phyloP scores from a whole-genome alignment of 495 filamentous ascomycete species.

The Penicillium parvum region DNA sequence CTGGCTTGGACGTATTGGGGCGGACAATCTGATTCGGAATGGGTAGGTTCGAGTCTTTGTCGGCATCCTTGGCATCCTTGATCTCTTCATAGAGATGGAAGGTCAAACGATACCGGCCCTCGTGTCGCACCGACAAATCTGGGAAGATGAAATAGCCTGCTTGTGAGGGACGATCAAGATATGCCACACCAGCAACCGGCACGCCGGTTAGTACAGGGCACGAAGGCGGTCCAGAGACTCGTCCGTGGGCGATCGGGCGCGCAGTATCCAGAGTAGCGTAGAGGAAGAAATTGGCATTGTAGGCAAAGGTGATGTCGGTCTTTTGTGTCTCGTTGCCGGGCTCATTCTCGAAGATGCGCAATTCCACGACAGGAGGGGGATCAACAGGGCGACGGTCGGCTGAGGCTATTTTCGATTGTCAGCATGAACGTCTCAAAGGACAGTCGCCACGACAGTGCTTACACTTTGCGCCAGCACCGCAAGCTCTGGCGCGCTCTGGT shows the following conservation, averaged over 20 bases:
- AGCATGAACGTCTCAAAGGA: constrained; percentile 8
- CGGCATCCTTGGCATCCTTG: constrained; percentile 68
- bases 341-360: constrained; percentile 82
- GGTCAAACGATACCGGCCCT: constrained; percentile 81
- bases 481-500: constrained; percentile 91
- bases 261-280: constrained; percentile 89
- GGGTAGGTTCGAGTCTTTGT: constrained; percentile 42
- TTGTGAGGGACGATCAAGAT: constrained; percentile 83
- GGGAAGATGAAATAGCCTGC: constrained; percentile 99
- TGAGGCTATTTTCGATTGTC: constrained; percentile 56
- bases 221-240: constrained; percentile 61
- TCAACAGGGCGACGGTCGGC: constrained; percentile 96
- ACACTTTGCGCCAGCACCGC: constrained; percentile 94
- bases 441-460: constrained; percentile 25
- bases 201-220: constrained; percentile 90
- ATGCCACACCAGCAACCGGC: constrained; percentile 94
- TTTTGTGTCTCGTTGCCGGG: constrained; percentile 44
- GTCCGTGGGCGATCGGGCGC: constrained; percentile 77
- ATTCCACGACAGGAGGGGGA: constrained; percentile 91
- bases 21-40: constrained; percentile 21
- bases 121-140: constrained; percentile 92
- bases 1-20: constrained; percentile 24
- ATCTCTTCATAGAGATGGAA: constrained; percentile 94
- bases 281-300: constrained; percentile 97
- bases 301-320: constrained; percentile 81